phyloP scores from a whole-genome alignment of 768 basidiomycete species.

The Boletellus sp. region DNA sequence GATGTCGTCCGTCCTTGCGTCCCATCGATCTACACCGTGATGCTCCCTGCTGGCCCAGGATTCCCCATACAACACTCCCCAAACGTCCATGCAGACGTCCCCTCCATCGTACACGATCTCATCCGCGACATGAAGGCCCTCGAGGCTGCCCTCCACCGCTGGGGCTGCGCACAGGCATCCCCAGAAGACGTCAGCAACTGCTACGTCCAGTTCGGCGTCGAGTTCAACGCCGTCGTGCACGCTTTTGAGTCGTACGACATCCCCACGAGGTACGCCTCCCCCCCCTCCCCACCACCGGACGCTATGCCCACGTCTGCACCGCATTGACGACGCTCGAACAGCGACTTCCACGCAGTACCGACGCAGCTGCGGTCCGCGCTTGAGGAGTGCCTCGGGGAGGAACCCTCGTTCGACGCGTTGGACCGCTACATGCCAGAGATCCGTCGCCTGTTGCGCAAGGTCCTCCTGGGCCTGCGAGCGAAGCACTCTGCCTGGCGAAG shows the following conservation, averaged over 20 bases:
- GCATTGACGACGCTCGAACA: conserved; percentile 8
- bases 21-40: neutral
- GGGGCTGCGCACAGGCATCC: conserved; percentile 57
- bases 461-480: conserved; percentile 33
- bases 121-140: conserved; percentile 82
- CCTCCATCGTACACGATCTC: conserved; percentile 34
- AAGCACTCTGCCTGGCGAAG: conserved; percentile 8
- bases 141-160: conserved; percentile 65
- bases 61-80: neutral
- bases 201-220: conserved; percentile 85
- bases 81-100: neutral
- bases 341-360: conserved; percentile 40
- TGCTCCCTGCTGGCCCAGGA: neutral
- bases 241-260: conserved; percentile 76
- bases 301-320: neutral
- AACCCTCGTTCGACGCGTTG: conserved; percentile 13
- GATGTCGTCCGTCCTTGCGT: too few species aligned
- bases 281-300: neutral
- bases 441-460: conserved; percentile 25
- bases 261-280: conserved; percentile 70
- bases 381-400: conserved; percentile 44
- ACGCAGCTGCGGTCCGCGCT: conserved; percentile 36
- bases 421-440: neutral
- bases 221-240: conserved; percentile 75
- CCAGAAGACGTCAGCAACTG: conserved; percentile 81